These are phyloP conservation scores for Fagopyrum tataricum DNA, from an alignment of 148 eudicot genomes.

Conservation along the genomic window DNA sequence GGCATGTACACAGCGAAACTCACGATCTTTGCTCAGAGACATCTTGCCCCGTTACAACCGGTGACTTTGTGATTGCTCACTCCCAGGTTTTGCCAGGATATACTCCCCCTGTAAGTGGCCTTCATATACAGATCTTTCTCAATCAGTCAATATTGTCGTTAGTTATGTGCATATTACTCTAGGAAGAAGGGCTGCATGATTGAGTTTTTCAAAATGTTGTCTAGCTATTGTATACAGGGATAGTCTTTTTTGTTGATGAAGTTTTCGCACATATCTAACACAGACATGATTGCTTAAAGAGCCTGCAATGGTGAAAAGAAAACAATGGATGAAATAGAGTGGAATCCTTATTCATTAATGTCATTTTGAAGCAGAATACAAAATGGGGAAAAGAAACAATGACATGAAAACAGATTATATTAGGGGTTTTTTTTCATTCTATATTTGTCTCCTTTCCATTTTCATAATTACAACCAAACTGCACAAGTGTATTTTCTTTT, in stretches of 20 bases:
- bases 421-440: too few relatives aligned
- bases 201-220: neutral
- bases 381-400: too few relatives aligned
- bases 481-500: neutral
- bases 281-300: neutral
- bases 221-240: neutral
- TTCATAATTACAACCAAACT: neutral
- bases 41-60: slow-evolving; percentile 54
- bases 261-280: neutral
- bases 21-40: slow-evolving; percentile 68
- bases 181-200: neutral
- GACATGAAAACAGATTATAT: too few relatives aligned
- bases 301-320: too few relatives aligned
- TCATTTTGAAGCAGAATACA: too few relatives aligned
- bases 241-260: neutral
- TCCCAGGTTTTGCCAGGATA: slow-evolving; percentile 61
- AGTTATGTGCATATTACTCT: neutral
- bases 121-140: slow-evolving; percentile 6
- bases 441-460: neutral
- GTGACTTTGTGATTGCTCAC: slow-evolving; percentile 76
- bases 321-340: too few relatives aligned
- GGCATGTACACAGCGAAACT: slow-evolving; percentile 48
- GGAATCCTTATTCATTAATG: too few relatives aligned
- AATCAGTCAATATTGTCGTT: neutral
- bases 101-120: slow-evolving; percentile 79